Evolutionary conservation across 129 eudicot species (phyloP), one percentile per base, ranked within the genome.

Genomic region (Saposhnikovia divaricata): DNA sequence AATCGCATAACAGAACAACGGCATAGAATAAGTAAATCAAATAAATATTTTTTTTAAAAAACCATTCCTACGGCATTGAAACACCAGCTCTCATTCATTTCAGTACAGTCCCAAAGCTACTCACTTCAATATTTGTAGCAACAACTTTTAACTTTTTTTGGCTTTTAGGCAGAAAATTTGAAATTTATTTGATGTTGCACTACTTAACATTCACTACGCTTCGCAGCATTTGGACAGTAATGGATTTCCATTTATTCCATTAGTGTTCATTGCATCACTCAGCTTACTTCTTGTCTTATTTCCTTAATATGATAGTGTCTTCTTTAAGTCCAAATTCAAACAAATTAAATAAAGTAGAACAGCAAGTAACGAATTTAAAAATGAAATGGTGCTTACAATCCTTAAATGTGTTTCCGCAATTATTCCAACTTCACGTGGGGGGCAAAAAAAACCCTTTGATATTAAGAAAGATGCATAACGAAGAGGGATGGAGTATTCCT

Each of bases 391-490:
- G 86, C 94, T 86, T 78, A 95, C 99, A 87, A 89, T 96, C 84
- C 87, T 87, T 83, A 89, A 79, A 85, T 96, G 99, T 83, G 88
- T 92, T 91, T 96, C 93, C 78, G 90, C 66, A 57, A 90, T 87
- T 42, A 63, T 68, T 82, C 93, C 97, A 84, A 90, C 88, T 79
- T 92, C 98, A 71, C 77, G 89, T 40, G 94, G 91, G 14, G 37
- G 91, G 79, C 88, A 89, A 78, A 92, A 84, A 53, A 89, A 92
- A 55, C 97, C 98, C 83, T 89, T 96, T 45, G 98, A 90, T 82
- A 96, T 84, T 61, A 96, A 85, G 57, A 89, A 84, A 31, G 89
- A 87, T 77, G 97, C 98, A 83, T 89, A 92, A 48, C 97, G 99
- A 81, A 92, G 92, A 81, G 99, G 95, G 83, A 92, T 71, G 11